These are phyloP conservation scores for Citrus trifoliata DNA, from an alignment of 345 rosid genomes.

Conservation along the genomic window DNA sequence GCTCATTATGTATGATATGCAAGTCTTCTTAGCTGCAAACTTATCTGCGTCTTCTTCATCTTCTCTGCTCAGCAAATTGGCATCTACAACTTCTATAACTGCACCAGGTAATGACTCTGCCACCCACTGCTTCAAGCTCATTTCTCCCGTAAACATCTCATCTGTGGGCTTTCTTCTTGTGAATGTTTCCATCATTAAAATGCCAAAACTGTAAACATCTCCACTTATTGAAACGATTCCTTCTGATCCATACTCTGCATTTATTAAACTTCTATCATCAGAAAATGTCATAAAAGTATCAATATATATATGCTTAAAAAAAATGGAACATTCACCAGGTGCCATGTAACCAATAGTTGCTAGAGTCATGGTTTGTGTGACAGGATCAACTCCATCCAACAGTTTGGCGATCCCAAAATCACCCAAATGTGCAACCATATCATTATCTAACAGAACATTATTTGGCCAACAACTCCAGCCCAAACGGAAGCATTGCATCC, in stretches of 20 bases:
- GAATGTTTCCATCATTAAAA: slow-evolving; percentile 14
- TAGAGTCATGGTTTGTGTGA: not conserved
- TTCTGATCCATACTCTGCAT: slow-evolving; percentile 8
- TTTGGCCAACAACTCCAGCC: slow-evolving; percentile 41
- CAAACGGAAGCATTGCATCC: slow-evolving; percentile 48
- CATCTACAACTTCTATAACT: not conserved
- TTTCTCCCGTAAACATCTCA: slow-evolving; percentile 3
- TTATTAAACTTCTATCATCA: too few relatives aligned
- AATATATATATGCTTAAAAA: too few relatives aligned
- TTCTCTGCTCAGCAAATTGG: not conserved
- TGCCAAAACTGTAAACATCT: slow-evolving; percentile 17
- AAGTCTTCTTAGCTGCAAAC: not conserved
- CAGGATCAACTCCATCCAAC: not conserved
- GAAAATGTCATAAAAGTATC: too few relatives aligned
- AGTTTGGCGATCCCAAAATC: not conserved
- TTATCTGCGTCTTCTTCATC: not conserved
- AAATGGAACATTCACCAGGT: not conserved
- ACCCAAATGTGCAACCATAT: not conserved
- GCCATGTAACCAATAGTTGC: not conserved
- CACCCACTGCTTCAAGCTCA: slow-evolving; percentile 21
- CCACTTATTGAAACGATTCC: not conserved
- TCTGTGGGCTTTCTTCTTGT: slow-evolving; percentile 17
- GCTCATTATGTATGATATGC: not conserved
- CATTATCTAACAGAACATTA: not conserved
- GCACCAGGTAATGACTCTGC: not conserved